A percentile compares a stretch with the other conserved stretches of the same genome.
Evolutionary conservation across 306 rosid genomes (phyloP).

Genomic region (Cucurbita argyrosperma): DNA sequence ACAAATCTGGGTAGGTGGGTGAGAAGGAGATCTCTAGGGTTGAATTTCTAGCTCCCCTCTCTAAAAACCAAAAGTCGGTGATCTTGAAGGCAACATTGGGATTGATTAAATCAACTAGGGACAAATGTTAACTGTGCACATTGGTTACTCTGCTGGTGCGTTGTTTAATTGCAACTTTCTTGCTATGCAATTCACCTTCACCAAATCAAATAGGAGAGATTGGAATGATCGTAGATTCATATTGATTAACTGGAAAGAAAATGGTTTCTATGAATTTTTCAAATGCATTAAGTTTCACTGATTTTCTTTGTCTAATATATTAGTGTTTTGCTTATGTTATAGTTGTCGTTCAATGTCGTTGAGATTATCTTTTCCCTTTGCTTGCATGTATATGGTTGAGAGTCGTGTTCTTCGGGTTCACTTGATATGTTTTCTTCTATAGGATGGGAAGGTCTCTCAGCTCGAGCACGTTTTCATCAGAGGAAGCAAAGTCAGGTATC

Average conservation of each 20-base stretch:
- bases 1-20: neutral
- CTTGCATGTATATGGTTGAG: neutral
- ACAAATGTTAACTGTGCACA: neutral
- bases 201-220: neutral
- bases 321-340: neutral
- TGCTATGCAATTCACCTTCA: neutral
- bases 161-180: neutral
- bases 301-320: neutral
- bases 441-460: constrained; percentile 92
- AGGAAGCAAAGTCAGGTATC: constrained; percentile 97
- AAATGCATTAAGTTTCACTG: neutral
- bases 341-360: neutral
- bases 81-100: too few relatives aligned
- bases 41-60: neutral
- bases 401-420: neutral
- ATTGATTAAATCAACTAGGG: neutral
- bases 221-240: neutral
- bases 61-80: neutral
- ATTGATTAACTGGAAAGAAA: neutral
- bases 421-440: constrained; percentile 11
- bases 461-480: constrained; percentile 95
- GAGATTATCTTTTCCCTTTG: neutral
- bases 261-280: neutral
- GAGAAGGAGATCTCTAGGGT: neutral
- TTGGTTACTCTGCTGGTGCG: neutral